phyloP scores from a whole-genome alignment of 1,284 basidiomycete species.

The Fomitopsis pinicola region DNA sequence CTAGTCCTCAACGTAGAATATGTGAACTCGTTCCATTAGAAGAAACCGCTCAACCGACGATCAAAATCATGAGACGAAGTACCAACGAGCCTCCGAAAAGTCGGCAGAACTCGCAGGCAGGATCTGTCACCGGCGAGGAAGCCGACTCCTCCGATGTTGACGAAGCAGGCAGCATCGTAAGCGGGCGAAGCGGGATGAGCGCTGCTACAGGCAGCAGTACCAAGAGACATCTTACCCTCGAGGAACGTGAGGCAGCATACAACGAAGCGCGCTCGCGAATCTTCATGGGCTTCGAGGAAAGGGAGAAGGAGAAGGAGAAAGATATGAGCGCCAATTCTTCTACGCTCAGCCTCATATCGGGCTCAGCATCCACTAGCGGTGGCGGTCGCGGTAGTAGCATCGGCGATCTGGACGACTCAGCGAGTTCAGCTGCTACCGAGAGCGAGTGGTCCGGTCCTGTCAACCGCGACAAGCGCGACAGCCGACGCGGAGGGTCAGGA shows the following conservation, averaged over 20 bases:
- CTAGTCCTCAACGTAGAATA: conserved; percentile 64
- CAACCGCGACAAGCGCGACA: conserved; percentile 49
- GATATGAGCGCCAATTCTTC: conserved; percentile 74
- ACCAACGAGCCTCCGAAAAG: conserved; percentile 41
- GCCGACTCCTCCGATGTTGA: conserved; percentile 71
- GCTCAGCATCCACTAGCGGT: conserved; percentile 57
- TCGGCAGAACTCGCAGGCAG: conserved; percentile 49
- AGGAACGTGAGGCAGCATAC: conserved; percentile 79
- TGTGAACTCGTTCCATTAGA: conserved; percentile 78
- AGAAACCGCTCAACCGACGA: conserved; percentile 59
- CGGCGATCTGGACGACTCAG: conserved; percentile 61
- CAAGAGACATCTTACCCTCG: conserved; percentile 71
- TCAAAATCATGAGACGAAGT: conserved; percentile 79
- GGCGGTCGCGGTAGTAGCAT: conserved; percentile 47
- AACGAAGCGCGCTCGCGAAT: conserved; percentile 78
- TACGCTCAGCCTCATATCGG: conserved; percentile 62
- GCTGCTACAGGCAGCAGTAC: conserved; percentile 51
- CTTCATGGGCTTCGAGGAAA: conserved; percentile 76
- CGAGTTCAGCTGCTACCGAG: conserved; percentile 68
- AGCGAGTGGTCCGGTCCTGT: conserved; percentile 73
- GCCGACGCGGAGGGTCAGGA: conserved; percentile 40
- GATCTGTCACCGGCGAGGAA: conserved; percentile 68
- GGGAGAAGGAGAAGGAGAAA: conserved; percentile 68
- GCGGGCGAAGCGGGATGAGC: conserved; percentile 45
- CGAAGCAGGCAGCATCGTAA: conserved; percentile 63